Evolutionary conservation across 1,284 basidiomycete genomes (phyloP), one percentile per base, ranked within the genome.

Genomic region (Exobasidium cylindrosporum): DNA sequence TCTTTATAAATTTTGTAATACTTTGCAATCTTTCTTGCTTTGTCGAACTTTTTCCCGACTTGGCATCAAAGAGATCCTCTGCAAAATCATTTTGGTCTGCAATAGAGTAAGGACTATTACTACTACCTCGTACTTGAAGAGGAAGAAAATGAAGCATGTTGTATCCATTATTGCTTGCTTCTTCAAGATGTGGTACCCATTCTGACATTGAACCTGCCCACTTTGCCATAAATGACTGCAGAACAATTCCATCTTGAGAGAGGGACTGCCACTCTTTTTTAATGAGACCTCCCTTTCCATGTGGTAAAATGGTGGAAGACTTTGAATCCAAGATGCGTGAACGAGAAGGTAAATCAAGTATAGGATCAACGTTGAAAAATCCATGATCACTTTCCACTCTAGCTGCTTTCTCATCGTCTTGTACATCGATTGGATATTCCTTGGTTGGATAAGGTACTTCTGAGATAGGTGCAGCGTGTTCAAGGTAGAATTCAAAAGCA

Each of bases 101-200:
- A 52, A 76, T 72, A 17, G 73, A 73, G 65, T 76, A 76, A 14
- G 74, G 74, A 30, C 67, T 69, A 66, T 76, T 73, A 56, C 65
- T 68, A 4, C 57, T 60, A 23, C 74, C 74, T 1, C 74, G 62
- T 3, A 76, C 73, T 40, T 76, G 70, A 43, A 76, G 65, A 5
- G 74, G 74, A 17, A 69, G 67, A 58, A 73, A 76, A 61, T 76
- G 74, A 26, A 74, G 61, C 73, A 76, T 73, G 66, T 76, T 76
- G 67, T 75, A 76, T 17, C 74, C 74, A n/a, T 65, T 66, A 14
- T 72, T 65, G 23, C 66, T 62, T 40, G 74, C 74, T 49, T 63
- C 62, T 53, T 74, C 67, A 54, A 76, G 67, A 28, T 76, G 72
- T 10, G 72, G 66, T 14, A 54, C 58, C 74, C 74, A 76, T 7